Percentiles rank a stretch among this genome's conserved stretches.
Evolutionary conservation across 1,284 basidiomycete species (phyloP).

Genomic region (Melampsora medusae): DNA sequence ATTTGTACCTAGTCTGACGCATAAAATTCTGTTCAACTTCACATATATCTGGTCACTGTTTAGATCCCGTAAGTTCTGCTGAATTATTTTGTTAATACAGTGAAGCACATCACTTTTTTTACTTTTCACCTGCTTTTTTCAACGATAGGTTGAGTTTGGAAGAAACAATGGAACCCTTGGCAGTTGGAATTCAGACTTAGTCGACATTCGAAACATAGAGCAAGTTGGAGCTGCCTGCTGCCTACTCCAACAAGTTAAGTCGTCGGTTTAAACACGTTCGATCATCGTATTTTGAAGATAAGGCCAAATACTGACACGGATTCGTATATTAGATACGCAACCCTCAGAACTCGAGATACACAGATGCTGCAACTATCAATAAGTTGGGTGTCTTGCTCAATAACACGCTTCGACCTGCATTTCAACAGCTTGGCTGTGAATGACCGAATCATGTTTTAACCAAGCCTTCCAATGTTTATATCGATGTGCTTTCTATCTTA

Average conservation of each 20-base stretch:
- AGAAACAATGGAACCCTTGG: neutral
- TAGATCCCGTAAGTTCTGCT: no score
- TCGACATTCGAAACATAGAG: neutral
- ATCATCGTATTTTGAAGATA: neutral
- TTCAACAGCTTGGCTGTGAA: slow-evolving; percentile 1
- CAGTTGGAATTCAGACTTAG: neutral
- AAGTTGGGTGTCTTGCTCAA: neutral
- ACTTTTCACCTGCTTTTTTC: no score
- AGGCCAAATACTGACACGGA: neutral
- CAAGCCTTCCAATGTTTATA: no score
- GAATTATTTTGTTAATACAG: no score
- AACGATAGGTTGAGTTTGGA: slow-evolving; percentile 1
- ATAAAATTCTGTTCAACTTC: no score
- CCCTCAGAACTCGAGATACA: neutral
- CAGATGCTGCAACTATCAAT: neutral
- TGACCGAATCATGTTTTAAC: neutral
- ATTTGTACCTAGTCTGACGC: no score
- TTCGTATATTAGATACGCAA: neutral
- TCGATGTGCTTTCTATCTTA: no score
- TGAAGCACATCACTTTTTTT: no score
- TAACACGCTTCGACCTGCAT: neutral
- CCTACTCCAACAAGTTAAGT: slow-evolving; percentile 11
- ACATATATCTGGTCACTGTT: no score
- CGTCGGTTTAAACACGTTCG: neutral
- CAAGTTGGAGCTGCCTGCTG: neutral